Base-by-base conservation (phyloP, 768 basidiomycete species). In the Suillus decipiens region DNA sequence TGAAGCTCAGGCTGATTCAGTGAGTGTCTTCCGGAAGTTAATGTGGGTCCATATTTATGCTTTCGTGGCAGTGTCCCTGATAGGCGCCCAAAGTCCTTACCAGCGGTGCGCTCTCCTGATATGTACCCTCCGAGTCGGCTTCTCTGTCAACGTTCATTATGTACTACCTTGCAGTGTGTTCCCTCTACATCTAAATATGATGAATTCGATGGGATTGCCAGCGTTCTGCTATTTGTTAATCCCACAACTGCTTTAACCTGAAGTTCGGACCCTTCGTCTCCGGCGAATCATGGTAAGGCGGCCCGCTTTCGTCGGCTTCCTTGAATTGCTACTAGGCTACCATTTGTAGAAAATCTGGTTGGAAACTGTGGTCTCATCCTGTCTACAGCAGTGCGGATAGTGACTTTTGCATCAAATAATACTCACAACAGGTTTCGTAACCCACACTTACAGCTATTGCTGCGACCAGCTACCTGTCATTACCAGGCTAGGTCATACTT, bases 11-110 rank as follows among this genome's bases (percentile, higher is more conserved):
- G 28, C 17, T 57, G 28, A 50, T 48, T 48, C 22, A 48, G 47
- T 24, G 4, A 22, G 22, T 14, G 50, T 31, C 10, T 33, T 53
- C 17, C 17, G 10, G 19, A n/a, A 39, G 37, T n/a, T 41, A 10
- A 41, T 41, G 39, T 57, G 11, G 56, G 56, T 57, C 56, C 56
- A 41, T 57, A 57, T 57, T 41, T 57, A 57, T 41, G 39, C 39
- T 28, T 28, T 57, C 10, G 56, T 57, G 56, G 56, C 56, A 17
- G 56, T 57, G 56, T 31, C 9, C 19, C 33, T 53, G 33, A 53
- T 53, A 34, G 31, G 51, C 51, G 51, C 51, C 11, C 51, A 51
- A 37, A 8, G 31, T 34, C 33, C 42, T 9, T 43, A 41, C 15
- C 9, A 34, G 34, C 9, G 14, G 37, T 53, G 15, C 17, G 17